Percentiles rank a stretch among this genome's conserved stretches.
phyloP scores from a whole-genome alignment of 2,329 filamentous ascomycete species.

The Trichoderma brevicompactum region DNA sequence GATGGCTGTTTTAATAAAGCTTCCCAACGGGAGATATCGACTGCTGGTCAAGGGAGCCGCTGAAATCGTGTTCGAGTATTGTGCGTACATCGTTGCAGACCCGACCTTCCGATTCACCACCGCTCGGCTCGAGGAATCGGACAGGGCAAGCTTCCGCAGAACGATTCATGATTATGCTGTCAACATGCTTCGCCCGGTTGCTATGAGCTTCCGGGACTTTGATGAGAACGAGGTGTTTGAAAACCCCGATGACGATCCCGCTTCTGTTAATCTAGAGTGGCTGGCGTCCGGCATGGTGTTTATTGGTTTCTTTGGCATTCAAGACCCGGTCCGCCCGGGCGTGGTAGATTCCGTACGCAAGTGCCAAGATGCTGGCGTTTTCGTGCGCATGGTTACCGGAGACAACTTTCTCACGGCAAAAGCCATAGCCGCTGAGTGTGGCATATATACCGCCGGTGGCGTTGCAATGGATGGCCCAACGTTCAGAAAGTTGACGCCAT shows the following conservation, averaged over 20 bases:
- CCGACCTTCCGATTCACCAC: slow-evolving; percentile 44
- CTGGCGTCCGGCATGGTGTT: slow-evolving; percentile 54
- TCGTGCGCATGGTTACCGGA: slow-evolving; percentile 66
- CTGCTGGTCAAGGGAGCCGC: slow-evolving; percentile 62
- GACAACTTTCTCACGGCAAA: slow-evolving; percentile 52
- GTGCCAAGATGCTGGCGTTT: slow-evolving; percentile 67
- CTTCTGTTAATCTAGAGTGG: slow-evolving; percentile 45
- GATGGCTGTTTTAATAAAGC: slow-evolving; percentile 59
- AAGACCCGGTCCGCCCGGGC: slow-evolving; percentile 67
- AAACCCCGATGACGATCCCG: slow-evolving; percentile 43
- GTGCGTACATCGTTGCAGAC: slow-evolving; percentile 50
- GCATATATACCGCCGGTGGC: slow-evolving; percentile 62
- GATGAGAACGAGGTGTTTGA: slow-evolving; percentile 69
- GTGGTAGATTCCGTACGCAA: slow-evolving; percentile 65
- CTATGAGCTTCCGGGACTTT: slow-evolving; percentile 74
- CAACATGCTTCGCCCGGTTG: slow-evolving; percentile 75
- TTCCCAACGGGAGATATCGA: slow-evolving; percentile 52
- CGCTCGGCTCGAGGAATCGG: slow-evolving; percentile 39
- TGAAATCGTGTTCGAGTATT: slow-evolving; percentile 57
- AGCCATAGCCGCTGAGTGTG: slow-evolving; percentile 50
- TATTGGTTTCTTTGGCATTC: slow-evolving; percentile 62
- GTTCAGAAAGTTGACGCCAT: slow-evolving; percentile 61
- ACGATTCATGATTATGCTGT: slow-evolving; percentile 60
- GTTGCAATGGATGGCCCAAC: slow-evolving; percentile 60
- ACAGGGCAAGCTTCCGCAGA: slow-evolving; percentile 40